phyloP scores from a whole-genome alignment of 495 filamentous ascomycete genomes.

The Penicillium dipodomyicola region DNA sequence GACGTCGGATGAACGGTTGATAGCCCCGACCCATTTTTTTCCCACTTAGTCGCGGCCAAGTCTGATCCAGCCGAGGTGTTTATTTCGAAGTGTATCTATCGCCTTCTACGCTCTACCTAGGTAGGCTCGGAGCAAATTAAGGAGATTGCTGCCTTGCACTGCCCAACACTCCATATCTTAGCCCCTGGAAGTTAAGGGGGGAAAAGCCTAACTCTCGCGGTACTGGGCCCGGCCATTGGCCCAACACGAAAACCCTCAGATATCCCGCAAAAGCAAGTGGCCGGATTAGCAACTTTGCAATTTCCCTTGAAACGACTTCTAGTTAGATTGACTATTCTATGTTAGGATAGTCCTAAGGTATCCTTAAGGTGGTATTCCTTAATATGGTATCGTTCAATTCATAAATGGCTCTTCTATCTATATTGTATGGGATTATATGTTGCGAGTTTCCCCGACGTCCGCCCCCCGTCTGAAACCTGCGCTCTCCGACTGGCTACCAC shows the following conservation, averaged over 20 bases:
- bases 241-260: background rate
- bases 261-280: conserved; percentile 10
- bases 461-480: background rate
- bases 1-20: conserved; percentile 27
- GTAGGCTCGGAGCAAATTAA: background rate
- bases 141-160: background rate
- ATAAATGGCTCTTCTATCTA: conserved; percentile 14
- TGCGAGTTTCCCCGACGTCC: conserved; percentile 23
- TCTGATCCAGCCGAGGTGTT: conserved; percentile 19
- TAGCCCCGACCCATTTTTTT: conserved; percentile 28
- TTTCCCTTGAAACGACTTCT: conserved; percentile 10
- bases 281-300: conserved; percentile 8
- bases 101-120: conserved; percentile 7
- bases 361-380: no score
- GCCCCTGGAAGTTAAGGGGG: background rate
- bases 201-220: background rate
- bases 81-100: conserved; percentile 1
- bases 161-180: background rate
- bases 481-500: conserved; percentile 8
- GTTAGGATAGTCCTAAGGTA: conserved; percentile 1
- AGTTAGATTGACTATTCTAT: background rate
- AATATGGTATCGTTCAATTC: conserved; percentile 15
- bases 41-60: conserved; percentile 10
- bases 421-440: conserved; percentile 4
- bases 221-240: background rate